phyloP scores from a whole-genome alignment of 2,329 filamentous ascomycete species.

The Monosporascus sp. region DNA sequence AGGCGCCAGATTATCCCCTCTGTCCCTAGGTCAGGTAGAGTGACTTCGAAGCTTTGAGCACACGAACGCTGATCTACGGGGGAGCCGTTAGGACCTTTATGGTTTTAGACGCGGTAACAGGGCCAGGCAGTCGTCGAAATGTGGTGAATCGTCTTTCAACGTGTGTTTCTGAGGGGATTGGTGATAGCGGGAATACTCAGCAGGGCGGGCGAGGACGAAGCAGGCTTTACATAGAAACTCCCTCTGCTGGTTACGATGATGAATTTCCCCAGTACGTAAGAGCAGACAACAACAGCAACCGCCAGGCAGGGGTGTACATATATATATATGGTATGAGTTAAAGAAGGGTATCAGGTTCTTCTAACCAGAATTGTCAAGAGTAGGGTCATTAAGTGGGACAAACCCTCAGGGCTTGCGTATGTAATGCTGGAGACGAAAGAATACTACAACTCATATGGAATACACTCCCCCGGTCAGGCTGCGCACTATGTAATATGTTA shows the following conservation, averaged over 20 bases:
- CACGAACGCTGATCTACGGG: constrained; percentile 8
- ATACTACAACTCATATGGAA: not conserved
- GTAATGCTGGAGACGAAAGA: not conserved
- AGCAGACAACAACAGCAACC: not conserved
- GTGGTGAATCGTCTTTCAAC: not conserved
- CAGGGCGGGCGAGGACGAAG: constrained; percentile 12
- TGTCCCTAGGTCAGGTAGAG: constrained; percentile 18
- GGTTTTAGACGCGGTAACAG: not conserved
- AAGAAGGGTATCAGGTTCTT: constrained; percentile 22
- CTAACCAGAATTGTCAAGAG: constrained; percentile 19
- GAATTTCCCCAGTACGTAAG: constrained; percentile 17
- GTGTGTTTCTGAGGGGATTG: constrained; percentile 6
- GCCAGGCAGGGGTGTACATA: not conserved
- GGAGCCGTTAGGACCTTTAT: not conserved
- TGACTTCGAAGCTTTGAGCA: constrained; percentile 13
- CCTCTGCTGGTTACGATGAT: constrained; percentile 20
- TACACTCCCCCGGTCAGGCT: not conserved
- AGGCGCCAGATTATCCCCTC: constrained; percentile 26
- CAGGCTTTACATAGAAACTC: constrained; percentile 23
- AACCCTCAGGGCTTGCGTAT: not conserved
- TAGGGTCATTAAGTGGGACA: constrained; percentile 18
- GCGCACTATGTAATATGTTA: not conserved
- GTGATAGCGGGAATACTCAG: constrained; percentile 6
- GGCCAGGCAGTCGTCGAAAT: constrained; percentile 1
- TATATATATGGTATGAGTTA: constrained; percentile 2